A percentile compares a stretch with the other conserved stretches of the same genome.
Evolutionary conservation across 192 early-diverging fungal genomes (phyloP).

Genomic region (Podila clonocystis): DNA sequence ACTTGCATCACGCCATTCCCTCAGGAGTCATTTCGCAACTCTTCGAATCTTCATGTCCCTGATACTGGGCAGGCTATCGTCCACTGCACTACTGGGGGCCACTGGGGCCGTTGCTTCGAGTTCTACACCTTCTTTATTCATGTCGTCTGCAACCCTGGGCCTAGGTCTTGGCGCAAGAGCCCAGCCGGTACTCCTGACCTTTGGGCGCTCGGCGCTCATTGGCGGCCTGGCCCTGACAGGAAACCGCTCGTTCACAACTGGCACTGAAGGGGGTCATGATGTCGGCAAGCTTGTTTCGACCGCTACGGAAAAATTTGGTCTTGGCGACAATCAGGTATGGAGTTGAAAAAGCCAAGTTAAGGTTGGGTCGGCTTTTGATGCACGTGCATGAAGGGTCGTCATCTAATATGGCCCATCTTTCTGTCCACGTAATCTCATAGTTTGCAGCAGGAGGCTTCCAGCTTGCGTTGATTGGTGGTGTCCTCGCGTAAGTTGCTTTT

Average conservation of each 20-base stretch:
- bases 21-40: too few relatives aligned
- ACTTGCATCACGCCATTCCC: too few relatives aligned
- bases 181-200: neutral
- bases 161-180: conserved; percentile 3
- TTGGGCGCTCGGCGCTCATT: conserved; percentile 19
- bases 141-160: neutral
- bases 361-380: too few relatives aligned
- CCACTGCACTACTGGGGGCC: neutral
- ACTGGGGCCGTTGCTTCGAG: neutral
- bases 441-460: conserved; percentile 62
- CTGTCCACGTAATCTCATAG: neutral
- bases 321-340: conserved; percentile 49
- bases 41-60: neutral
- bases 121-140: neutral
- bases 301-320: conserved; percentile 42
- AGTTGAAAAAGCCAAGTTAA: neutral
- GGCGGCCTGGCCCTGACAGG: conserved; percentile 30
- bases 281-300: conserved; percentile 38
- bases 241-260: conserved; percentile 16
- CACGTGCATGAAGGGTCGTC: too few relatives aligned
- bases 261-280: conserved; percentile 30
- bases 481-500: conserved; percentile 22
- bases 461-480: conserved; percentile 56
- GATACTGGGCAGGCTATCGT: neutral
- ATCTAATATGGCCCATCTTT: neutral